A percentile compares a stretch with the other conserved stretches of the same genome.
Evolutionary conservation across 192 early-diverging fungal species (phyloP).

Genomic region (Entophlyctis helioformis): DNA sequence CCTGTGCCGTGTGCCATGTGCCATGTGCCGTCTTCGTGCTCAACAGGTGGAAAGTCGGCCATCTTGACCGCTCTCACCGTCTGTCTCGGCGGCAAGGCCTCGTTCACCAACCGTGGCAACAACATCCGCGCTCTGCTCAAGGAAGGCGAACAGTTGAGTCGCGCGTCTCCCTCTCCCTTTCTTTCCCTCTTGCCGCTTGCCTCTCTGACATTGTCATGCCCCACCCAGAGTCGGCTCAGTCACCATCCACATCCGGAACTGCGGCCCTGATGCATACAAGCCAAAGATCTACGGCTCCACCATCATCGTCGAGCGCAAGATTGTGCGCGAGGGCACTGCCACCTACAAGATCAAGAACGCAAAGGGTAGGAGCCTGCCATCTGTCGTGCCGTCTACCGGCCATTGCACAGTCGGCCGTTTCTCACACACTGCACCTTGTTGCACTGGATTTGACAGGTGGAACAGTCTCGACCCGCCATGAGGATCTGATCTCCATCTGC

Average conservation of each 20-base stretch:
- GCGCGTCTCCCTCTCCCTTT: too few relatives aligned
- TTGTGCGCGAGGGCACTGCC: slow-evolving; percentile 46
- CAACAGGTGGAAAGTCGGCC: slow-evolving; percentile 82
- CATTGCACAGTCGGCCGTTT: too few relatives aligned
- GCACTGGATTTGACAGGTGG: too few relatives aligned
- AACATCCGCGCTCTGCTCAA: slow-evolving; percentile 68
- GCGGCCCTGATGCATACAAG: slow-evolving; percentile 74
- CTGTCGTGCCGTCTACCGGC: too few relatives aligned
- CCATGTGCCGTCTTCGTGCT: too few relatives aligned
- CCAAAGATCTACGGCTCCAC: slow-evolving; percentile 66
- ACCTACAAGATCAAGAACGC: slow-evolving; percentile 71
- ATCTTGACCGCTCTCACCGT: slow-evolving; percentile 84
- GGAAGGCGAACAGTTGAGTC: slow-evolving; percentile 41
- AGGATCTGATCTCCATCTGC: slow-evolving; percentile 69
- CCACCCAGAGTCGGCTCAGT: slow-evolving; percentile 43
- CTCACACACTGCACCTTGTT: too few relatives aligned
- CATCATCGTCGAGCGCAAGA: slow-evolving; percentile 73
- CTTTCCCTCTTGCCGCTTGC: too few relatives aligned
- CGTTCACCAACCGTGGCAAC: slow-evolving; percentile 70
- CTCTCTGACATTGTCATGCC: too few relatives aligned
- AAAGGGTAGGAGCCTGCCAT: slow-evolving; percentile 23
- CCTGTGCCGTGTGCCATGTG: too few relatives aligned
- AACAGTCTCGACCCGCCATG: slow-evolving; percentile 65
- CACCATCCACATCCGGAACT: slow-evolving; percentile 63
- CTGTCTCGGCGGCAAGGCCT: slow-evolving; percentile 86